Base-by-base conservation (phyloP, 345 rosid genomes). In the Pistacia vera region DNA sequence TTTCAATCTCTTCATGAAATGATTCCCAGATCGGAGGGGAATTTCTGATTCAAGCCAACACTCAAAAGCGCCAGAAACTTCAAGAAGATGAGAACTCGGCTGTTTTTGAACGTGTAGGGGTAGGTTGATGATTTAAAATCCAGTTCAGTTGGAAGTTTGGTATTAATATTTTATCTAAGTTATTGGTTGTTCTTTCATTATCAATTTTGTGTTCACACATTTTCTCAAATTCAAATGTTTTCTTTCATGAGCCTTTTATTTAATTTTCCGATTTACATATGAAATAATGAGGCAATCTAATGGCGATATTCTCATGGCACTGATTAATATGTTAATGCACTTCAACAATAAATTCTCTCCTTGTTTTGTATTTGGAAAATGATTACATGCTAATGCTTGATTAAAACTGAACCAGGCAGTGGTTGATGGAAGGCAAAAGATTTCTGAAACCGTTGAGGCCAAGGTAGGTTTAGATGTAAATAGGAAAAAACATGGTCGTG, bases 31-130 rank as follows among this genome's bases (percentile, higher is more conserved):
- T 83, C 81, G 88, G 88, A 25, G 97, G 90, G 63, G 98, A 90
- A 78, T 97, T 92, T 83, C 91, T 91, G 13, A 97, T 97, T 85
- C 97, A 87, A 85, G 97, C 98, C 57, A 94, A 94, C 70, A 94
- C 90, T 64, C 90, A 85, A 66, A 97, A 97, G 85, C 94, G 98
- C 22, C 93, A 82, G 66, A 94, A 90, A 84, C 76, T 90, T 78
- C 86, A 86, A 78, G 92, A 81, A 68, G 88, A 87, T 76, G 88
- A 84, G 74, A 81, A 70, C 82, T 73, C 86, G 22, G 20, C 78
- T 77, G 82, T 73, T 80, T 82, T 84, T 72, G 89, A 92, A 77
- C 86, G 60, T 79, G 81, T 82, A 51, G 97, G 92, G 94, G 98
- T 92, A 82, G 46, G 79, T 58, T 77, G 68, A 58, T 76, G 30